Evolutionary conservation across 805 yeast genomes (phyloP).

Genomic region (Kodamaea kaohsiungensis): DNA sequence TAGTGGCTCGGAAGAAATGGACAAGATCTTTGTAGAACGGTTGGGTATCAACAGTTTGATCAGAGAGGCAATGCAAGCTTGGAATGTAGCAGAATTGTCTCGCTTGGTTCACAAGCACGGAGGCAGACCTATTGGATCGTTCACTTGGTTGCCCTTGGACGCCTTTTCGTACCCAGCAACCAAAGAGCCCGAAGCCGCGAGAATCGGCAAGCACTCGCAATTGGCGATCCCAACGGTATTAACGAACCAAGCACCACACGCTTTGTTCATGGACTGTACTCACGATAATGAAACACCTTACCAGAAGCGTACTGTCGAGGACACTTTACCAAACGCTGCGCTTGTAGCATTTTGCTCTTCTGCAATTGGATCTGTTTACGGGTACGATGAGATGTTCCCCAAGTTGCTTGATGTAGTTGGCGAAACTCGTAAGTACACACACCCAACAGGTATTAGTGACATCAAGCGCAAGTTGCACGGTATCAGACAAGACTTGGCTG

Average conservation of each 20-base stretch:
- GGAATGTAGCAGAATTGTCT: conserved; percentile 84
- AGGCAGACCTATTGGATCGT: conserved; percentile 93
- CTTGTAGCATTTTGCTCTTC: conserved; percentile 89
- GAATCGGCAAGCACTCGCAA: conserved; percentile 45
- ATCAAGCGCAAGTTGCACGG: conserved; percentile 63
- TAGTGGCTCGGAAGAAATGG: conserved; percentile 90
- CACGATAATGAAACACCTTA: conserved; percentile 92
- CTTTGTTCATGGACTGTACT: conserved; percentile 95
- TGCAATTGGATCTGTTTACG: conserved; percentile 92
- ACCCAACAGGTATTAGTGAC: conserved; percentile 64
- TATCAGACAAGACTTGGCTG: conserved; percentile 59
- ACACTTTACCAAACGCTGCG: conserved; percentile 93
- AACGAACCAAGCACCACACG: conserved; percentile 79
- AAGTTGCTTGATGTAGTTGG: conserved; percentile 74
- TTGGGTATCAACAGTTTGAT: conserved; percentile 86
- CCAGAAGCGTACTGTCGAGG: conserved; percentile 90
- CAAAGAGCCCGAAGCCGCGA: conserved; percentile 31
- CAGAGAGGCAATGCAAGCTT: conserved; percentile 97
- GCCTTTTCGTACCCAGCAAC: conserved; percentile 67
- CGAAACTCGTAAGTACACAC: conserved; percentile 66
- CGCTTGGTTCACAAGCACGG: conserved; percentile 88
- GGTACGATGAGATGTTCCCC: conserved; percentile 92
- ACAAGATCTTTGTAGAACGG: conserved; percentile 85
- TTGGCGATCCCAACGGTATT: conserved; percentile 67
- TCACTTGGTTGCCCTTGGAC: conserved; percentile 76